phyloP scores from a whole-genome alignment of 768 basidiomycete species.

The Xerocomus potaroensis region DNA sequence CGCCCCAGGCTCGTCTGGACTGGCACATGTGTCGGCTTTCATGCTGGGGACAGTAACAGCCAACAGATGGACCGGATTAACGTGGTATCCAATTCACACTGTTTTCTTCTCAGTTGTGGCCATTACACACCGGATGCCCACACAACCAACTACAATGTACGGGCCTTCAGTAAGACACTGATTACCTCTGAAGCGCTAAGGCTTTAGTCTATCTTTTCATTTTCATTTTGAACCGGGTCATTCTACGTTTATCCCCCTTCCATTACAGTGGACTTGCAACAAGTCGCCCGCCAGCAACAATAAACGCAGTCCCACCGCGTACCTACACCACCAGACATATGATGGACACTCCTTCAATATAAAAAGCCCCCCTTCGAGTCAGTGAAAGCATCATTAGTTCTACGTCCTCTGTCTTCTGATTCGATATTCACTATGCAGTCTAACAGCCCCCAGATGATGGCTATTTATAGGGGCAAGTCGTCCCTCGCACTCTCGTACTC shows the following conservation, averaged over 20 bases:
- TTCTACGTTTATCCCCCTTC: neutral
- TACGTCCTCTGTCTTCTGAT: neutral
- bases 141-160: too few species aligned
- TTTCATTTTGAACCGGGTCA: neutral
- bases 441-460: constrained; percentile 8
- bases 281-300: neutral
- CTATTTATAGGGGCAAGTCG: constrained; percentile 3
- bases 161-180: too few species aligned
- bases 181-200: too few species aligned
- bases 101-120: too few species aligned
- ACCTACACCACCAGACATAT: neutral
- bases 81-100: too few species aligned
- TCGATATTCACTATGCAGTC: constrained; percentile 2
- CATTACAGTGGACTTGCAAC: neutral
- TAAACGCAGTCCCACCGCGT: neutral
- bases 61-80: too few species aligned
- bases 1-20: too few species aligned
- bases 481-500: too few species aligned
- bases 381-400: neutral
- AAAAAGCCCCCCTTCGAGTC: constrained; percentile 5
- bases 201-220: too few species aligned
- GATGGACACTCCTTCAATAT: constrained; percentile 6
- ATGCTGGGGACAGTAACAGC: too few species aligned
- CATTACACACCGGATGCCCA: too few species aligned
- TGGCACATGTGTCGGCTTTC: too few species aligned